phyloP scores from a whole-genome alignment of 1,139 yeast species.

The Yamadazyma aaseri region DNA sequence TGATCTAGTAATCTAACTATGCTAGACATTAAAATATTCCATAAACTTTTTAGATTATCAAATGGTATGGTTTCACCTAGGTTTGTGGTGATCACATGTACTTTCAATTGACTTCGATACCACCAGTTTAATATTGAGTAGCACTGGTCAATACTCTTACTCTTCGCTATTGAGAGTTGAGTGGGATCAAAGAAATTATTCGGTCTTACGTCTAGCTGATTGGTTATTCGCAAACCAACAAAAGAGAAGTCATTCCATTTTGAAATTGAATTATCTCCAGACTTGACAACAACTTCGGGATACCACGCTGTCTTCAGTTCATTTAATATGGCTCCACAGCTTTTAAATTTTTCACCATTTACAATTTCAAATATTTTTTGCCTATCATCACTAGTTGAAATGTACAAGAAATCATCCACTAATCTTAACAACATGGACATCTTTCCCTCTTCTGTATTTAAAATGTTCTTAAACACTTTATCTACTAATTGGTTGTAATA shows the following conservation, averaged over 20 bases:
- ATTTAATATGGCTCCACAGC: constrained; percentile 62
- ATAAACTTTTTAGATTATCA: constrained; percentile 13
- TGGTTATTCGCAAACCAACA: constrained; percentile 33
- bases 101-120: constrained; percentile 16
- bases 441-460: constrained; percentile 12
- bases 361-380: constrained; percentile 19
- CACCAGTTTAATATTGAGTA: constrained; percentile 17
- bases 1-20: constrained; percentile 4
- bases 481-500: constrained; percentile 65
- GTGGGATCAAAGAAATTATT: constrained; percentile 12
- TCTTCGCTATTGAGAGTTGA: constrained; percentile 12
- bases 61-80: constrained; percentile 9
- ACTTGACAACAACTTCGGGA: constrained; percentile 1
- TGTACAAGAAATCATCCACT: constrained; percentile 82
- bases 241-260: constrained; percentile 15
- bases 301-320: constrained; percentile 47
- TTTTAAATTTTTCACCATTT: constrained; percentile 32
- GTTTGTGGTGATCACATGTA: constrained; percentile 12
- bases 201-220: constrained; percentile 15
- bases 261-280: background rate
- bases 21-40: constrained; percentile 11
- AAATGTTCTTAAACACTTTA: constrained; percentile 31
- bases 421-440: constrained; percentile 54
- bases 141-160: constrained; percentile 17
- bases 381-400: constrained; percentile 43